Evolutionary conservation across 495 filamentous ascomycete genomes (phyloP), one percentile per base, ranked within the genome.

Genomic region (Lindgomyces ingoldianus): DNA sequence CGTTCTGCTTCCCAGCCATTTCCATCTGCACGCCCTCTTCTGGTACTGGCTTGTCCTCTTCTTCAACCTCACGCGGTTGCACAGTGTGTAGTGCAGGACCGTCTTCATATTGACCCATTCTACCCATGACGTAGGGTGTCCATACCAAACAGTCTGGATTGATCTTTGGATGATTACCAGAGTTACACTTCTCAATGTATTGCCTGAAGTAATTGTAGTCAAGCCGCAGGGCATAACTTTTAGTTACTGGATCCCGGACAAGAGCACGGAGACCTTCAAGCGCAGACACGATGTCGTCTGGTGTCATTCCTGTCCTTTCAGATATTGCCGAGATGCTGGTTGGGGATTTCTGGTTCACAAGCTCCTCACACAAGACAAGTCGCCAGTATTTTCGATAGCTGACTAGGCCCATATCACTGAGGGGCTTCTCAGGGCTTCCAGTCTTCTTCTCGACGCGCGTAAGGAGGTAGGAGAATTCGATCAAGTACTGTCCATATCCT

Each of bases 321-420:
- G 95, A 96, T 54, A 98, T 89, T 36, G 90, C 85, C 27, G 81
- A 82, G 63, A 95, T 90, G 70, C 75, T 77, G 53, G 91, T 65
- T 1, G 90, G 81, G 79, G 8, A 46, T 83, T 87, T 68, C 72
- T 88, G 84, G 62, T 89, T 75, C 0, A 82, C 75, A 4, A 95
- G 79, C 39, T 95, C 83, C 62, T 94, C 90, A 70, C 92, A 96
- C 36, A 98, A 78, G 11, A 95, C 80, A 16, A 96, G 79, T 41
- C 93, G 84, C 94, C 94, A 98, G 73, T 98, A 98, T 66, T 94
- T 96, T 18, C 95, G 86, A 71, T 98, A 98, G 1, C 93, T 96
- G 1, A 98, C 91, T 36, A 98, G 77, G 1, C 94, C 94, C 90
- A 98, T 95, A 75, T 98, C 94, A 0, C 94, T 98, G 4, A 98